These are phyloP conservation scores for Zygosaccharomyces sapae DNA, from an alignment of 1,139 yeast genomes.

Conservation along the genomic window DNA sequence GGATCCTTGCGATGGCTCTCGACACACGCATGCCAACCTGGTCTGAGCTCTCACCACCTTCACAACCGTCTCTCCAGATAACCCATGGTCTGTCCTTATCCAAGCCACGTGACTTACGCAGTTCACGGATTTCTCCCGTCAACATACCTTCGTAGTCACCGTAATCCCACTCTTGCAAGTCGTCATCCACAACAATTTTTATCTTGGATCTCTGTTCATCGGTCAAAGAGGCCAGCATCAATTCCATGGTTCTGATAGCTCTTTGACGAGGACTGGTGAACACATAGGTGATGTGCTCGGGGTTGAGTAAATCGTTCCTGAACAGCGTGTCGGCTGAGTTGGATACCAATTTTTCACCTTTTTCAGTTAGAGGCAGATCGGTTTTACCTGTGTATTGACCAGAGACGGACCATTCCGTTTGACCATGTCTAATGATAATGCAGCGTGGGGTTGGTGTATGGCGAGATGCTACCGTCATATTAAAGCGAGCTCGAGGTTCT, in stretches of 20 bases:
- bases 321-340: slow-evolving; percentile 70
- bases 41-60: slow-evolving; percentile 69
- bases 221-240: slow-evolving; percentile 49
- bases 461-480: no score
- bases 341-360: slow-evolving; percentile 71
- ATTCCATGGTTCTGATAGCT: slow-evolving; percentile 67
- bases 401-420: slow-evolving; percentile 91
- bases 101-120: slow-evolving; percentile 60
- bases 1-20: slow-evolving; percentile 57
- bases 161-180: slow-evolving; percentile 89
- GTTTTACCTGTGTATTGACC: slow-evolving; percentile 90
- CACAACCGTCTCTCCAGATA: slow-evolving; percentile 93
- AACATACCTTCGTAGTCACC: slow-evolving; percentile 89
- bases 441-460: slow-evolving; percentile 57
- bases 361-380: slow-evolving; percentile 70
- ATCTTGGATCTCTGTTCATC: slow-evolving; percentile 45
- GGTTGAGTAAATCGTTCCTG: slow-evolving; percentile 52
- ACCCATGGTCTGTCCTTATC: slow-evolving; percentile 59
- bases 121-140: slow-evolving; percentile 59
- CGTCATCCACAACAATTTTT: slow-evolving; percentile 54
- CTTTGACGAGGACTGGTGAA: slow-evolving; percentile 77
- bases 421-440: slow-evolving; percentile 70
- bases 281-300: slow-evolving; percentile 56
- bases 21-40: slow-evolving; percentile 71
- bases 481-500: no score